A percentile compares a stretch with the other conserved stretches of the same genome.
phyloP scores from a whole-genome alignment of 2,329 filamentous ascomycete species.

The Aspergillus sp. region DNA sequence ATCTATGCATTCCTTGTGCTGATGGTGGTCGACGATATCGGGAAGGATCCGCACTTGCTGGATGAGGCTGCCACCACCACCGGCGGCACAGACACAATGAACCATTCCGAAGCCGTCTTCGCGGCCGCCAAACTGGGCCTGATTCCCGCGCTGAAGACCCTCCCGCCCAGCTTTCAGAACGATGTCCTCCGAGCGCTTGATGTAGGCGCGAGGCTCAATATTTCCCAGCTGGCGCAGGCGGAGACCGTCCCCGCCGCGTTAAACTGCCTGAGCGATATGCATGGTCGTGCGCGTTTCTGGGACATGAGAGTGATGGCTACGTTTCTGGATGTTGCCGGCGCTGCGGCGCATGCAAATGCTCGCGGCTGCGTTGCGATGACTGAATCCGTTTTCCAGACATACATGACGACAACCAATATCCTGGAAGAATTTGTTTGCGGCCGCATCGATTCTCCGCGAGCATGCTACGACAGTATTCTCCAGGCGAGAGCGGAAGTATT shows the following conservation, averaged over 20 bases:
- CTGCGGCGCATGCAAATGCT: slow-evolving; percentile 26
- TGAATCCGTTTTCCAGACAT: slow-evolving; percentile 25
- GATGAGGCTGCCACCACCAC: slow-evolving; percentile 10
- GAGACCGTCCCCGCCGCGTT: slow-evolving; percentile 27
- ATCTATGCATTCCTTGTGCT: slow-evolving; percentile 24
- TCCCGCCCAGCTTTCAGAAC: slow-evolving; percentile 9
- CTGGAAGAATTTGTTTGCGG: slow-evolving; percentile 19
- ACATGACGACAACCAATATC: slow-evolving; percentile 20
- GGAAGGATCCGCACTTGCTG: slow-evolving; percentile 27
- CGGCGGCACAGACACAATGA: neutral
- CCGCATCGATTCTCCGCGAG: slow-evolving; percentile 10
- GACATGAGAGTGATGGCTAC: slow-evolving; percentile 29
- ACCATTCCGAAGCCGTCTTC: slow-evolving; percentile 26
- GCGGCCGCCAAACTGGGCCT: slow-evolving; percentile 19
- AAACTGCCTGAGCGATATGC: slow-evolving; percentile 15
- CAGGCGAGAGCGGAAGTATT: slow-evolving; percentile 20
- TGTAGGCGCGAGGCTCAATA: slow-evolving; percentile 29
- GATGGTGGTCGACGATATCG: slow-evolving; percentile 30
- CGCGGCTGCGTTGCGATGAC: slow-evolving; percentile 23
- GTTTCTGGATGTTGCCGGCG: slow-evolving; percentile 31
- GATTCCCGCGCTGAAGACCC: slow-evolving; percentile 18
- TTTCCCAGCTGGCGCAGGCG: slow-evolving; percentile 31
- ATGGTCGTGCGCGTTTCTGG: slow-evolving; percentile 19
- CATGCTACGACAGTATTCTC: slow-evolving; percentile 28
- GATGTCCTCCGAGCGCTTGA: slow-evolving; percentile 25